Base-by-base conservation (phyloP, 2,329 filamentous ascomycete genomes). In the Diaporthe velutina region DNA sequence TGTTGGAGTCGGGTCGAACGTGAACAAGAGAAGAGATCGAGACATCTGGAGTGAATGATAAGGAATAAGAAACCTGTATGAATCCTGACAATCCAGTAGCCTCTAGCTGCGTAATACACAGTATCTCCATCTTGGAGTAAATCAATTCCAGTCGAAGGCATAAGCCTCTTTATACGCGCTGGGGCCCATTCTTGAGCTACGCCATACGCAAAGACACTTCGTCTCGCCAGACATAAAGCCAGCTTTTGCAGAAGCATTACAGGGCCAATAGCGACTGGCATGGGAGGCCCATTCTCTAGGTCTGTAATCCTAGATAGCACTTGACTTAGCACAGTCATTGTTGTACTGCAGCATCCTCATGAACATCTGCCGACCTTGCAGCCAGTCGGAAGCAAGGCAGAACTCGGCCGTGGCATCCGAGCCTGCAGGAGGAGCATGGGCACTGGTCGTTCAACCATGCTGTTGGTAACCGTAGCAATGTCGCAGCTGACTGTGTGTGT, bases 321-420 rank as follows among this genome's bases (percentile, higher is more conserved):
- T 64, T n/a, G 60, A n/a, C 60, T 42, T 17, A 8, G 60, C 28
- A 17, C 2, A 42, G 40, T 42, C 28, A n/a, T n/a, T 17, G 60
- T 33, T 48, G 28, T 66, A 50, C 60, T 48, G 60, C 60, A 66
- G 60, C 17, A 17, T 33, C 28, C 28, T 48, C 60, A 33, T 50
- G 60, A 66, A 42, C 60, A 50, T 48, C 25, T 45, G 42, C 28
- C 42, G 60, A 9, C 60, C 40, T 48, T n/a, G 28, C 42, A 35
- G 28, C 60, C 42, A 48, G 28, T 50, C 60, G 57, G 57, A 40
- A 35, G 35, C 28, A 19, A 33, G 60, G 40, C 60, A 48, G 40
- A 22, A 28, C 60, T 48, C 28, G 40, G 60, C 60, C 28, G 60
- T 48, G 35, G 35, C 35, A 66, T 40, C 60, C 60, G 12, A 66